Evolutionary conservation across 2,329 filamentous ascomycete genomes (phyloP), one percentile per base, ranked within the genome.

Genomic region (Claviceps capensis): DNA sequence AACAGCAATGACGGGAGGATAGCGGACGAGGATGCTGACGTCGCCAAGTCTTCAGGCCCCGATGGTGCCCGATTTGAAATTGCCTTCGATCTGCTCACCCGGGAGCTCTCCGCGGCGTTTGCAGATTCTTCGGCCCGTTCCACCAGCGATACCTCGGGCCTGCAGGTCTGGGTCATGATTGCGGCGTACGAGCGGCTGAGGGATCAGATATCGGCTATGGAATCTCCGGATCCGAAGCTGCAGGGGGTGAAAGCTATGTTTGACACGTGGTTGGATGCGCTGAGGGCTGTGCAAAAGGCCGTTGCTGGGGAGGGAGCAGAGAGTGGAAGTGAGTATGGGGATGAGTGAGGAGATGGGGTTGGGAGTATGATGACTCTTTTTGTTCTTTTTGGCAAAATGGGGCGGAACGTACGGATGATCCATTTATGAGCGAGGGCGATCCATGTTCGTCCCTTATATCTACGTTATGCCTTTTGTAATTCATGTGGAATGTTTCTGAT

Each of bases 81-180:
- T 43, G 74, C 73, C 48, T 62, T 77, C 9, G 70, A 77, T 49
- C 66, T 80, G 2, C 66, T 80, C 41, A 72, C 69, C 4, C 67
- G 67, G 19, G 75, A 79, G 54, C 64, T 80, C 8, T 69, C 72
- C 1, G 69, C 71, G 0, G 70, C 70, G 0, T 56, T 74, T 41
- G 51, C 61, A 47, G 54, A 64, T 45, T 38, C 61, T 49, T 50
- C 62, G 8, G 52, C 54, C 8, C 62, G 50, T 53, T 60, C 19
- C 17, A 16, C 61, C 52, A 41, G 56, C 2, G 67, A 72, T 38
- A 67, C 68, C 0, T 69, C 75, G 14, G 69, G 72, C 1, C 59
- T 79, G 42, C 76, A 79, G 58, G 61, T 79, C 17, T 74, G 73
- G 71, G 68, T 75, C 44, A 79, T 79, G 76, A 79, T 79, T 49